Base-by-base conservation (phyloP, 1,284 basidiomycete genomes). In the Pascua guehoae region DNA sequence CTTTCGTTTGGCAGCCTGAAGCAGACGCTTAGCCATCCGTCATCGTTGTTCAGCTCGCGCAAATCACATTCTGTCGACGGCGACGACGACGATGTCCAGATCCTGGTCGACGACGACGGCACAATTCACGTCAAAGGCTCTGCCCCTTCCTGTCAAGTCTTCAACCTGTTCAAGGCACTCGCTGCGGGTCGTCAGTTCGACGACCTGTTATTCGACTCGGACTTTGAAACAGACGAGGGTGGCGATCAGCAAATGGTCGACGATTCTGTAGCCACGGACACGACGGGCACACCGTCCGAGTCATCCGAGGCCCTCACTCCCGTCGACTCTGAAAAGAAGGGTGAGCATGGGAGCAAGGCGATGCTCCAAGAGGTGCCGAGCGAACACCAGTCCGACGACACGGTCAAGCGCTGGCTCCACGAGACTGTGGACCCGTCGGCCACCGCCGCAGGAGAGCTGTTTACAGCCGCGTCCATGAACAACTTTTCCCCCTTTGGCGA, bases 151-250 rank as follows among this genome's bases (percentile, higher is more conserved):
- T 64, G 65, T 40, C 65, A 74, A 50, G 53, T 76, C 17, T 74
- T 76, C 51, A 60, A 59, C 38, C 52, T 74, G 40, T 68, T 76
- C 64, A 72, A 73, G 56, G 64, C 65, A 17, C 49, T 74, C 46
- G 74, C 74, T 2, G 66, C 64, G 5, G 63, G 57, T 15, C 58
- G 46, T 17, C 37, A 8, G 24, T 51, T 53, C 12, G 40, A 45
- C 2, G 47, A 36, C 10, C 51, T 41, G 12, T 66, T 68, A 5
- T 51, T 53, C 11, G 65, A 64, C 45, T 59, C 49, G 17, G 68
- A 68, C 36, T 18, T 18, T 12, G 56, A 58, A 10, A 45, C 40
- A 12, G 47, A 32, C 32, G 45, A 41, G 41, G 36, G 15, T 16
- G 36, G 12, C 12, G 50, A 37, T 37, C 11, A 24, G n/a, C 16